These are phyloP conservation scores for Lithospermum erythrorhizon DNA, from an alignment of 257 asterid species.

Conservation along the genomic window DNA sequence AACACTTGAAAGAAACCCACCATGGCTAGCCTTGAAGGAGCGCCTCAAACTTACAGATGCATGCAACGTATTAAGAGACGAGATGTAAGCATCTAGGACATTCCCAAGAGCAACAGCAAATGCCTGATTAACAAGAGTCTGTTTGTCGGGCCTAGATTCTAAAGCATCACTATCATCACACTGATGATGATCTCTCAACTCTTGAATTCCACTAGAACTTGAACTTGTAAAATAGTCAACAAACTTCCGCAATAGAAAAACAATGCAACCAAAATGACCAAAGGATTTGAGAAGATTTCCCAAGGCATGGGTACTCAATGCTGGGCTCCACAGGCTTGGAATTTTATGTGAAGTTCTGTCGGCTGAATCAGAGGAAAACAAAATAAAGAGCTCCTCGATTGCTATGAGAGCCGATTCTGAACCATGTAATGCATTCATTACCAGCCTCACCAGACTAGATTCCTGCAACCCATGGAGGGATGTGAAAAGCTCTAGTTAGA, in stretches of 20 bases:
- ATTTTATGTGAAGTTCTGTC: slow-evolving; percentile 73
- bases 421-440: slow-evolving; percentile 84
- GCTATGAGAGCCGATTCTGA: slow-evolving; percentile 68
- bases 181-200: slow-evolving; percentile 13
- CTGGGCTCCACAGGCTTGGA: slow-evolving; percentile 65
- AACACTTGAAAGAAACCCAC: slow-evolving; percentile 67
- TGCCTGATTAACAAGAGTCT: slow-evolving; percentile 75
- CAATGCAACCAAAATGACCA: slow-evolving; percentile 70
- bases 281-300: slow-evolving; percentile 70
- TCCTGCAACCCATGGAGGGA: slow-evolving; percentile 39
- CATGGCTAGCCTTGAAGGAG: slow-evolving; percentile 28
- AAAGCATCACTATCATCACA: slow-evolving; percentile 16
- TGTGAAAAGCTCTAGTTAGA: no score
- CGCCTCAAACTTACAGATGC: slow-evolving; percentile 71
- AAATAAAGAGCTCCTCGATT: slow-evolving; percentile 45
- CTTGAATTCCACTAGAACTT: slow-evolving; percentile 26
- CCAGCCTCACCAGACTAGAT: slow-evolving; percentile 81
- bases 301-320: slow-evolving; percentile 68
- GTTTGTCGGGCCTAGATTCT: slow-evolving; percentile 14
- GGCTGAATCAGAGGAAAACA: slow-evolving; percentile 57
- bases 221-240: slow-evolving; percentile 45
- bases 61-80: slow-evolving; percentile 70
- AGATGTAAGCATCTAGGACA: slow-evolving; percentile 59
- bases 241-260: slow-evolving; percentile 63
- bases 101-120: slow-evolving; percentile 83